Base-by-base conservation (phyloP, 2,329 filamentous ascomycete species). In the Alternaria infectoria region DNA sequence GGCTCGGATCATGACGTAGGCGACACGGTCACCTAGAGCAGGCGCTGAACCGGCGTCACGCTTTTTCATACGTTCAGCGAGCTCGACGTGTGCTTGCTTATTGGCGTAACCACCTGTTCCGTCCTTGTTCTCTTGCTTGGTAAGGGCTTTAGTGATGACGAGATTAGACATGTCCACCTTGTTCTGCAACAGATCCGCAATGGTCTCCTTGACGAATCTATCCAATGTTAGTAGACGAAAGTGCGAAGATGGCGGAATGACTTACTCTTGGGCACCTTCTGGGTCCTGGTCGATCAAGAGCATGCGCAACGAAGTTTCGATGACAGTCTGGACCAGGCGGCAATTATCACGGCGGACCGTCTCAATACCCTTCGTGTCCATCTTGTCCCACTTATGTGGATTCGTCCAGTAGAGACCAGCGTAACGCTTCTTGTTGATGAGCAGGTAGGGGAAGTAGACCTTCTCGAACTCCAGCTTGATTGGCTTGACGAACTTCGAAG, bases 391-490 rank as follows among this genome's bases (percentile, higher is more conserved):
- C 81, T 97, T 97, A 45, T 95, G 88, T 0, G 95, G 89, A 69
- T 91, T 96, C 6, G 96, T 99, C 94, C 94, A 99, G 83, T 93
- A 98, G 30, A 99, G 82, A n/a, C 96, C 96, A 9, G 96, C 96
- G 75, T 99, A 99, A 67, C 96, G 91, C 85, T 99, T 99, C 86
- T 99, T 99, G 89, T 99, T 99, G 89, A 99, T 99, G 55, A 99
- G 86, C 32, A 99, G 86, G 78, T 99, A 99, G 1, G 96, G 96
- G 79, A 92, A 99, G 82, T 99, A 99, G 1, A 99, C 95, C 82
- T 99, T 99, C 80, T 99, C 96, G 81, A 99, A 99, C 80, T 99
- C 96, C 30, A 99, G 88, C 83, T 98, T 99, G 86, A 99, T 99
- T 5, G 96, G 96, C 77, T 96, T 96, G 79, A 94, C 84, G 78